Evolutionary conservation across 257 asterid genomes (phyloP).

Genomic region (Misopates orontium): DNA sequence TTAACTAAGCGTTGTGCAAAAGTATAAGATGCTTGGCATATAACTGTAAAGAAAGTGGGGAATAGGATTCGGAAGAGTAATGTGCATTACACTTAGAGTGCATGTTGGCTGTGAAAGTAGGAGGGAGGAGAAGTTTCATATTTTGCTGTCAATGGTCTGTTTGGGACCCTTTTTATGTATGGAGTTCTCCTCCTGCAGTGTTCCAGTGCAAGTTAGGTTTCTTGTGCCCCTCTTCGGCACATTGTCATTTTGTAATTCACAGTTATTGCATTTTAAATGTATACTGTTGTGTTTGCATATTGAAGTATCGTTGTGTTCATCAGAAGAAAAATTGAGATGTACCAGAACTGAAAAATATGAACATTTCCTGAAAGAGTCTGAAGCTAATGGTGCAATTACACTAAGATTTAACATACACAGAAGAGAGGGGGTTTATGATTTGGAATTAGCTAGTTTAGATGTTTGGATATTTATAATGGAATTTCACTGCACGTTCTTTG

Average conservation of each 20-base stretch:
- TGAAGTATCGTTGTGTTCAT: neutral
- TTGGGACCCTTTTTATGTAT: neutral
- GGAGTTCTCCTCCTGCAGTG: too few relatives aligned
- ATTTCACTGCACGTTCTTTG: conserved; percentile 23
- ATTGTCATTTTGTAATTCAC: too few relatives aligned
- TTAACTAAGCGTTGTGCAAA: too few relatives aligned
- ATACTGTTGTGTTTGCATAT: too few relatives aligned
- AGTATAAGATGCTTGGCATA: too few relatives aligned
- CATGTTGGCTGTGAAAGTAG: neutral
- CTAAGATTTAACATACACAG: too few relatives aligned
- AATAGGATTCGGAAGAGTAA: too few relatives aligned
- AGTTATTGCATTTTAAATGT: too few relatives aligned
- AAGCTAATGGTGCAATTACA: neutral
- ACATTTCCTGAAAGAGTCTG: neutral
- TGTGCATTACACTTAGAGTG: too few relatives aligned
- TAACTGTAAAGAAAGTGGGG: too few relatives aligned
- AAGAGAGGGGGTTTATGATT: neutral
- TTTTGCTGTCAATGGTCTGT: neutral
- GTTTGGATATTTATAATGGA: neutral
- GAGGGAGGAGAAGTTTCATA: neutral
- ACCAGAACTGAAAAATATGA: neutral
- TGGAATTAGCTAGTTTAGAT: conserved; percentile 2
- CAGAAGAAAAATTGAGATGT: neutral
- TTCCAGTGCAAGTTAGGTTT: too few relatives aligned
- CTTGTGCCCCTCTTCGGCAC: too few relatives aligned